Base-by-base conservation (phyloP, 148 eudicot species). In the Suaeda aralocaspica region DNA sequence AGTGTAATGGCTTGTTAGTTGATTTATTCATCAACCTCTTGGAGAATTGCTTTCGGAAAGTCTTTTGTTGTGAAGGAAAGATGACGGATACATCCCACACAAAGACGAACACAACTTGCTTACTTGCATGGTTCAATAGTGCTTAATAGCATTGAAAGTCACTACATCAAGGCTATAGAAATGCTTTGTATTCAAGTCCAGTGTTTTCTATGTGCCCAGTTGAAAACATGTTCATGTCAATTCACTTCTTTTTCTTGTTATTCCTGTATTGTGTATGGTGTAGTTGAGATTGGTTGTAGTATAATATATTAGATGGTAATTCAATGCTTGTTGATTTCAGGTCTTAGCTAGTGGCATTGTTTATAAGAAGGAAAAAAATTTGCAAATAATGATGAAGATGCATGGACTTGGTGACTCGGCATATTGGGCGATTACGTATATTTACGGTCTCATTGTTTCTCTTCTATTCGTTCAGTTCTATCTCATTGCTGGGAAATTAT, bases 371-470 rank as follows among this genome's bases (percentile, higher is more conserved):
- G 79, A 91, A 81, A 82, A 83, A 42, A 82, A 72, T 44, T 85
- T 91, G 45, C 85, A 92, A 77, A 85, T 88, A 60, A 88, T 91
- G 94, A 88, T 89, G 95, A 91, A 91, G 81, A 91, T 91, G 95
- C 97, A 89, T 69, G 97, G 97, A 14, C 97, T 91, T 59, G 85
- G 90, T 34, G 92, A 91, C 73, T 82, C 86, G 18, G 90, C 95
- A 26, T 91, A 91, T 80, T 85, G 92, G 95, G 69, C 82, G 77
- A 85, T 91, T 76, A 80, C 89, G 57, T 89, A 89, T 81, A 76
- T 83, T 59, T 91, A 86, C 73, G 78, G 82, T 70, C 82, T 91
- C 67, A 69, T 68, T 21, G 73, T 88, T 76, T 88, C 94, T 72
- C 44, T 75, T 7, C 31, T 84, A 41, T 91, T 85, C 77, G 85